Evolutionary conservation across 495 filamentous ascomycete genomes (phyloP).

Genomic region (Penicillium psychrofluorescens): DNA sequence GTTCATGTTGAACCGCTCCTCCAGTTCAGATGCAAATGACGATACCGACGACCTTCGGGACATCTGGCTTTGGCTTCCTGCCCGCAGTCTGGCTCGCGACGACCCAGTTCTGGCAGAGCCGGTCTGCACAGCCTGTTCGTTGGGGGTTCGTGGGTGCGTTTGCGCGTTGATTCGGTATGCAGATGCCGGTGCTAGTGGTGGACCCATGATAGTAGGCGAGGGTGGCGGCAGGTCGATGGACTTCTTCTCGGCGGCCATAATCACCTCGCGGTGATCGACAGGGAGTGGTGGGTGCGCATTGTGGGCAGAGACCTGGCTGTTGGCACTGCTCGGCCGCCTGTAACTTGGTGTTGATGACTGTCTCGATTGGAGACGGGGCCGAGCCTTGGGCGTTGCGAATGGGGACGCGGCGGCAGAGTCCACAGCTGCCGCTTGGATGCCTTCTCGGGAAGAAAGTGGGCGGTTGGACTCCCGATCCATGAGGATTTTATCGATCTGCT

Average conservation of each 20-base stretch:
- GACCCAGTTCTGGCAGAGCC: slow-evolving; percentile 50
- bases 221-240: slow-evolving; percentile 37
- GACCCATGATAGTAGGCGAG: slow-evolving; percentile 64
- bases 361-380: slow-evolving; percentile 27
- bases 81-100: slow-evolving; percentile 30
- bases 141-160: slow-evolving; percentile 66
- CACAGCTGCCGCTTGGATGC: slow-evolving; percentile 14
- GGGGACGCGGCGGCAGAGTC: slow-evolving; percentile 14
- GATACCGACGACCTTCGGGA: slow-evolving; percentile 80
- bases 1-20: slow-evolving; percentile 74
- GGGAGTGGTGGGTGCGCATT: slow-evolving; percentile 68
- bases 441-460: slow-evolving; percentile 27
- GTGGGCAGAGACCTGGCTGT: slow-evolving; percentile 47
- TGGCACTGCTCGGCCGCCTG: slow-evolving; percentile 60
- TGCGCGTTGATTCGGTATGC: slow-evolving; percentile 49
- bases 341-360: slow-evolving; percentile 23
- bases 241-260: slow-evolving; percentile 66
- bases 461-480: slow-evolving; percentile 32
- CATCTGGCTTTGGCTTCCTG: slow-evolving; percentile 45
- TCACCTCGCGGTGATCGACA: slow-evolving; percentile 71
- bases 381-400: slow-evolving; percentile 31
- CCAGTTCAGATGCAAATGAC: slow-evolving; percentile 90
- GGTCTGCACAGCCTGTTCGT: slow-evolving; percentile 34
- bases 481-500: slow-evolving; percentile 62
- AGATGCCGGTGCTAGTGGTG: slow-evolving; percentile 76